phyloP scores from a whole-genome alignment of 345 rosid genomes.

The Eucalyptus melliodora region DNA sequence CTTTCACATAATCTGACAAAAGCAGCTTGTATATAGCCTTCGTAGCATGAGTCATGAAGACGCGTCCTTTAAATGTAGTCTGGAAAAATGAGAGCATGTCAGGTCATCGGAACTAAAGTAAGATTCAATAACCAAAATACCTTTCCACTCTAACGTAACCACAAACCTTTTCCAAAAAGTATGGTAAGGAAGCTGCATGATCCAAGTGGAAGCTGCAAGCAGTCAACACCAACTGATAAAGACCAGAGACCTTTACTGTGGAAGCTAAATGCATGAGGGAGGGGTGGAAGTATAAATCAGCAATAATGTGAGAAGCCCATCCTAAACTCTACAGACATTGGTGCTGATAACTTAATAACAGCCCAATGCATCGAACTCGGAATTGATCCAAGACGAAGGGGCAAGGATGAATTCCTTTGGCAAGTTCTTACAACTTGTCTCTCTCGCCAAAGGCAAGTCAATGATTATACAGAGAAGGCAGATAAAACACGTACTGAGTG shows the following conservation, averaged over 20 bases:
- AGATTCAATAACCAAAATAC: not conserved
- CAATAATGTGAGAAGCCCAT: not conserved
- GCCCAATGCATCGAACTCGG: not conserved
- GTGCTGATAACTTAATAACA: not conserved
- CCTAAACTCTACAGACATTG: not conserved
- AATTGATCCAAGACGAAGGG: fast-evolving
- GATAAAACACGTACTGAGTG: slow-evolving; percentile 40
- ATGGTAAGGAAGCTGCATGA: slow-evolving; percentile 95
- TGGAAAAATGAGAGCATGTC: slow-evolving; percentile 3
- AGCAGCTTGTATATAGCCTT: slow-evolving; percentile 84
- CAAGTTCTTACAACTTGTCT: not conserved
- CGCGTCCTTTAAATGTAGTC: slow-evolving; percentile 86
- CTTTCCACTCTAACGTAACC: not conserved
- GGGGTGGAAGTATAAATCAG: not conserved
- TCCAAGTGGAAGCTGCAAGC: slow-evolving; percentile 95
- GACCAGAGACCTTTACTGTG: not conserved
- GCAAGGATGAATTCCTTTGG: not conserved
- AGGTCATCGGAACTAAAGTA: not conserved
- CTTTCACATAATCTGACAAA: slow-evolving; percentile 88
- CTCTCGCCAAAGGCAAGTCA: not conserved
- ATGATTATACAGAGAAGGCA: not conserved
- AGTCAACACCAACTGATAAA: not conserved
- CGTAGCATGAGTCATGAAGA: slow-evolving; percentile 95
- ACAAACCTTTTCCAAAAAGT: slow-evolving; percentile 86
- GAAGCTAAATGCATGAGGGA: not conserved